These are phyloP conservation scores for Anethum foeniculum DNA, from an alignment of 140 eudicot species.

Conservation along the genomic window DNA sequence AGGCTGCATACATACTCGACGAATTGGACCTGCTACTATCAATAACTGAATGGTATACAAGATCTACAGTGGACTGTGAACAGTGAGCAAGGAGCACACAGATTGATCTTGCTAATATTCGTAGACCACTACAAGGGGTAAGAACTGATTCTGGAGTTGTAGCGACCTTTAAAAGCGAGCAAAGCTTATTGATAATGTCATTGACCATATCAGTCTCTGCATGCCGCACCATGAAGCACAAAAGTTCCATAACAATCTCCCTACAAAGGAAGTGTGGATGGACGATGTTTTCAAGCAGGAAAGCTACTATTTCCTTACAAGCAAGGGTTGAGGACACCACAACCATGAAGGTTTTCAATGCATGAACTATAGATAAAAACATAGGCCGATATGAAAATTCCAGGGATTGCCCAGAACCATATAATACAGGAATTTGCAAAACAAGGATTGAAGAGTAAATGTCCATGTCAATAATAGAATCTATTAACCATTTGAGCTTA, in stretches of 20 bases:
- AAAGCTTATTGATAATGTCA: conserved; percentile 53
- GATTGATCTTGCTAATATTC: conserved; percentile 62
- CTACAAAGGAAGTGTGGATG: conserved; percentile 84
- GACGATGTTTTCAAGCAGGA: conserved; percentile 63
- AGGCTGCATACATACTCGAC: conserved; percentile 43
- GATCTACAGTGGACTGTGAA: conserved; percentile 45
- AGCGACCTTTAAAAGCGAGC: conserved; percentile 36
- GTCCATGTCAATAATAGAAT: conserved; percentile 38
- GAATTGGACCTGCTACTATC: conserved; percentile 30
- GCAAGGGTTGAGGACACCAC: conserved; percentile 48
- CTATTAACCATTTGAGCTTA: conserved; percentile 67
- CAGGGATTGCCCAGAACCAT: conserved; percentile 35
- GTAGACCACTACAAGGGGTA: conserved; percentile 36
- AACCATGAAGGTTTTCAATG: conserved; percentile 74
- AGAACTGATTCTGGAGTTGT: conserved; percentile 44
- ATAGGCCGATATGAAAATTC: conserved; percentile 36
- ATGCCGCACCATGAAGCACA: conserved; percentile 71
- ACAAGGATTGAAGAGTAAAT: conserved; percentile 58
- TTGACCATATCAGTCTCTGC: conserved; percentile 54
- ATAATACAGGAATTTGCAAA: conserved; percentile 35
- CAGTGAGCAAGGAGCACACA: conserved; percentile 45
- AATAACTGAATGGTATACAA: conserved; percentile 40
- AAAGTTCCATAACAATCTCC: conserved; percentile 71
- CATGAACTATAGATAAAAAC: conserved; percentile 43
- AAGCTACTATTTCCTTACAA: conserved; percentile 51